Evolutionary conservation across 2,329 filamentous ascomycete genomes (phyloP).

Genomic region (Cercospora canescens): DNA sequence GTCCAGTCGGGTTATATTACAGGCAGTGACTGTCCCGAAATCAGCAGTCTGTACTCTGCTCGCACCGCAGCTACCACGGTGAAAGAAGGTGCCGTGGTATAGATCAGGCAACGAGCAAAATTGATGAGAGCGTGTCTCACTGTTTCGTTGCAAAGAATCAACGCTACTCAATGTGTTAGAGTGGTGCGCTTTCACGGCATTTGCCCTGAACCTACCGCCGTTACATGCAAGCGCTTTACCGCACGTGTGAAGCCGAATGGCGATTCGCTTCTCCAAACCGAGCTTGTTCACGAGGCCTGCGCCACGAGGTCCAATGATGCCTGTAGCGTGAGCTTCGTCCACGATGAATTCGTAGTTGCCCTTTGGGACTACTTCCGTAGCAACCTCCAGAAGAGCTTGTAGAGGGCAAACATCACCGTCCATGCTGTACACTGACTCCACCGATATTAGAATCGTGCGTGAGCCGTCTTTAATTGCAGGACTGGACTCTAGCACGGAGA

Average conservation of each 20-base stretch:
- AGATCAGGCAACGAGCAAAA: slow-evolving; percentile 1
- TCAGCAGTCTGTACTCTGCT: neutral
- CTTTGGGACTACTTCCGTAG: slow-evolving; percentile 5
- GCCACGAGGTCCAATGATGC: neutral
- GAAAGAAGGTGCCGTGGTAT: slow-evolving; percentile 6
- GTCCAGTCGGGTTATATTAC: too few species aligned
- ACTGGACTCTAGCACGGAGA: neutral
- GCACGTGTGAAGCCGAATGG: slow-evolving; percentile 8
- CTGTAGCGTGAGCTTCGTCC: slow-evolving; percentile 9
- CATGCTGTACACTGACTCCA: slow-evolving; percentile 11
- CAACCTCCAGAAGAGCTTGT: slow-evolving; percentile 68
- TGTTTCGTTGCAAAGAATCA: slow-evolving; percentile 7
- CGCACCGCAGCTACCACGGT: neutral
- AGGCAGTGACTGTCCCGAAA: neutral
- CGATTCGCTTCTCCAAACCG: slow-evolving; percentile 7
- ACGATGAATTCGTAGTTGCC: slow-evolving; percentile 9
- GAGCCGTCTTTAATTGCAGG: neutral
- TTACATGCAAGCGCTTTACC: slow-evolving; percentile 1
- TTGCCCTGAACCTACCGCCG: too few species aligned
- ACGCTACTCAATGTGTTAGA: neutral
- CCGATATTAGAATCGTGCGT: neutral
- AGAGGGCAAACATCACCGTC: slow-evolving; percentile 71
- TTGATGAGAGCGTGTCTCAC: neutral
- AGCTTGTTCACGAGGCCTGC: slow-evolving; percentile 1
- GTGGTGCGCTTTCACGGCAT: too few species aligned